Evolutionary conservation across 2,329 filamentous ascomycete species (phyloP).

Genomic region (Fusarium floridanum): DNA sequence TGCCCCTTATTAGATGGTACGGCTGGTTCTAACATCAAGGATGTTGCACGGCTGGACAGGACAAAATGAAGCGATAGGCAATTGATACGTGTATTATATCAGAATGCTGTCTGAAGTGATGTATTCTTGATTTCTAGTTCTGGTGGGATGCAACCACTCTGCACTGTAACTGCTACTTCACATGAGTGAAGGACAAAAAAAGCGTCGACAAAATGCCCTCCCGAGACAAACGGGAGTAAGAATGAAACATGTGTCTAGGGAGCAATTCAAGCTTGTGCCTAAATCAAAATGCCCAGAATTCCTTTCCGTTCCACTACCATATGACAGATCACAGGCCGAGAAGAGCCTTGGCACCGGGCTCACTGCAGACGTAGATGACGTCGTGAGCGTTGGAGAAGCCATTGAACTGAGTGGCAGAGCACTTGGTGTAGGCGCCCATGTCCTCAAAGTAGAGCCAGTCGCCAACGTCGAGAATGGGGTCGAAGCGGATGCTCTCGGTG

Average conservation of each 20-base stretch:
- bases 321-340: conserved; percentile 55
- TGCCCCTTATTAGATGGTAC: background rate
- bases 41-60: background rate
- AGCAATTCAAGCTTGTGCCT: background rate
- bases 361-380: conserved; percentile 94
- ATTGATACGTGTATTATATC: conserved; percentile 9
- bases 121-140: conserved; percentile 1
- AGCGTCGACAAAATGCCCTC: conserved; percentile 26
- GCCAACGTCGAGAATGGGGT: conserved; percentile 85
- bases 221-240: conserved; percentile 23
- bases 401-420: conserved; percentile 97
- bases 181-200: conserved; percentile 15
- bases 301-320: background rate
- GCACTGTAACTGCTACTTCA: background rate
- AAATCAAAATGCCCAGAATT: background rate
- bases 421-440: conserved; percentile 99
- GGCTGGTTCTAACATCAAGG: background rate
- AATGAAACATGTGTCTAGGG: conserved; percentile 29
- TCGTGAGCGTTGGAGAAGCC: conserved; percentile 94
- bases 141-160: background rate
- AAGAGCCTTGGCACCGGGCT: conserved; percentile 85
- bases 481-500: conserved; percentile 81
- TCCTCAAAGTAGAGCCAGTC: conserved; percentile 99
- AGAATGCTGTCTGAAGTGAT: conserved; percentile 1
- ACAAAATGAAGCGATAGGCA: background rate